These are phyloP conservation scores for Fusarium verticillioides DNA, from an alignment of 2,329 filamentous ascomycete genomes.

Conservation along the genomic window DNA sequence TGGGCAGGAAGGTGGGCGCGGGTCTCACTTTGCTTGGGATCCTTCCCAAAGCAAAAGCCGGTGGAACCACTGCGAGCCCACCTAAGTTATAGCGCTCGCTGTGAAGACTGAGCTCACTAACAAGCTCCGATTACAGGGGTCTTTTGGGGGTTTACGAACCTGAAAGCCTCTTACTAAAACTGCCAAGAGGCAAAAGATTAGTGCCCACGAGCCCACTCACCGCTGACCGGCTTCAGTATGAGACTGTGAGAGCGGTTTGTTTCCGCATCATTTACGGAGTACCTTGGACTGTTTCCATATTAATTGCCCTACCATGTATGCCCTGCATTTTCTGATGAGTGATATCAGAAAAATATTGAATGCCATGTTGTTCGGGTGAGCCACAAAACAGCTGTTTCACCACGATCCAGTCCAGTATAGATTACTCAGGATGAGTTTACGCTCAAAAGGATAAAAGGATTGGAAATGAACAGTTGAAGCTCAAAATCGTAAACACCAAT, in stretches of 20 bases:
- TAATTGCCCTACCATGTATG: conserved; percentile 18
- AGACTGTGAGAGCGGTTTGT: conserved; percentile 16
- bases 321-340: conserved; percentile 19
- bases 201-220: conserved; percentile 5
- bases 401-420: not conserved
- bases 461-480: not conserved
- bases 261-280: conserved; percentile 17
- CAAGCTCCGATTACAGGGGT: conserved; percentile 24
- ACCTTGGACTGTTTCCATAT: conserved; percentile 14
- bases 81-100: conserved; percentile 11
- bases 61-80: conserved; percentile 19
- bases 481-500: not conserved
- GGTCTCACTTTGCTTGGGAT: conserved; percentile 23
- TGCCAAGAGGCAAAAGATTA: not conserved
- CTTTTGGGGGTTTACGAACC: not conserved
- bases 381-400: not conserved
- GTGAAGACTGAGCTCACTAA: conserved; percentile 1
- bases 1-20: conserved; percentile 39
- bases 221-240: not conserved
- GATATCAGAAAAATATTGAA: conserved; percentile 22
- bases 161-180: not conserved
- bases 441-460: not conserved
- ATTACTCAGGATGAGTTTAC: not conserved
- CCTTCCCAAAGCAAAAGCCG: conserved; percentile 14
- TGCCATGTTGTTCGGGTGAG: not conserved